Base-by-base conservation (phyloP, 805 yeast genomes). In the Kockiozyma suomiensis region DNA sequence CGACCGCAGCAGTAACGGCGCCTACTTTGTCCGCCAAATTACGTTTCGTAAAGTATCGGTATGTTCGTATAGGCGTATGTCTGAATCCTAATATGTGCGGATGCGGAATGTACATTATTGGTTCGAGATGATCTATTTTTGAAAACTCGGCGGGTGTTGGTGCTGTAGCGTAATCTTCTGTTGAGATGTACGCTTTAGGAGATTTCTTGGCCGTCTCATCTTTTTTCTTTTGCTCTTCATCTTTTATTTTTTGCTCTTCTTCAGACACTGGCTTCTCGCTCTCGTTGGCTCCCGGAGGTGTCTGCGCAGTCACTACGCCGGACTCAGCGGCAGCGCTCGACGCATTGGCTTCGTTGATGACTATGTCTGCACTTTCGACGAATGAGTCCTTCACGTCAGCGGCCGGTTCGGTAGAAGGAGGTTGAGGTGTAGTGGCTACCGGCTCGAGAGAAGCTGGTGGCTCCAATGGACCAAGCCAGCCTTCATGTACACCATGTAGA, bases 401-500 rank as follows among this genome's bases (percentile, higher is more conserved):
- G 6, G 37, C 64, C 8, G 62, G 33, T 12, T 40, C 19, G 12
- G 30, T 59, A 13, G 32, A 28, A 35, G 40, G 7, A 19, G 50
- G 25, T 1, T 66, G 6, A 3, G 54, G 30, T 28, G 28, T 26
- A 21, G 38, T 8, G 8, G 41, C 33, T 19, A 62, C 56, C 41
- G 32, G 32, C 30, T 23, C 43, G 6, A 41, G 8, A 12, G 21
- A 33, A 8, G 65, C 69, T 4, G 87, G 84, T 57, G 77, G 73
- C 15, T 82, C 90, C 59, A 93, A 76, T 1, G 98, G 98, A 0
- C 99, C 99, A 48, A 94, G 74, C 71, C 94, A 79, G 4, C 99
- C 99, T 76, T 94, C 99, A 68, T 94, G 97, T 10, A 94, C 72
- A 8, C 99, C 99, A 46, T 82, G 80, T 54, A 94, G 72, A 71